Evolutionary conservation across 2,329 filamentous ascomycete species (phyloP).

Genomic region (Didymellaceae sp.): DNA sequence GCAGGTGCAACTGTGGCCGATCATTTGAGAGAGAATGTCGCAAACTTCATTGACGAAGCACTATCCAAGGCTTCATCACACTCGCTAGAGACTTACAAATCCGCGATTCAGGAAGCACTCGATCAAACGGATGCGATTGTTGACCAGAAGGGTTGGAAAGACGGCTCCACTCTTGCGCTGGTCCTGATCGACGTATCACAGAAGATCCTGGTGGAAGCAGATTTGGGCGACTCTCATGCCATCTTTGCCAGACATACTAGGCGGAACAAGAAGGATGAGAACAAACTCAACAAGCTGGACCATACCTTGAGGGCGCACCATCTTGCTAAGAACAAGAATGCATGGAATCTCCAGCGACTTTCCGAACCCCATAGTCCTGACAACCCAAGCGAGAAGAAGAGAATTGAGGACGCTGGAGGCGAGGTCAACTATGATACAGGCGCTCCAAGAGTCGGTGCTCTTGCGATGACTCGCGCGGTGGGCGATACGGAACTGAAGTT

Average conservation of each 20-base stretch:
- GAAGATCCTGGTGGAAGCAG: slow-evolving; percentile 29
- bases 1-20: slow-evolving; percentile 27
- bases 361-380: slow-evolving; percentile 31
- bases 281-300: slow-evolving; percentile 12
- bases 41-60: slow-evolving; percentile 27
- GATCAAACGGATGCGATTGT: slow-evolving; percentile 27
- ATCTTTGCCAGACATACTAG: slow-evolving; percentile 21
- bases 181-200: slow-evolving; percentile 31
- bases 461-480: slow-evolving; percentile 34
- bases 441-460: slow-evolving; percentile 27
- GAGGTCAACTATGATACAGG: slow-evolving; percentile 32
- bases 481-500: slow-evolving; percentile 34
- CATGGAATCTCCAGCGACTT: slow-evolving; percentile 27
- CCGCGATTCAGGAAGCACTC: slow-evolving; percentile 32
- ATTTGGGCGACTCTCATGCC: slow-evolving; percentile 34
- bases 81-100: slow-evolving; percentile 27
- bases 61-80: slow-evolving; percentile 21
- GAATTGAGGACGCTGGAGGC: slow-evolving; percentile 33
- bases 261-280: slow-evolving; percentile 12
- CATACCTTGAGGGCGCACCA: slow-evolving; percentile 12
- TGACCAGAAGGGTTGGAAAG: slow-evolving; percentile 24
- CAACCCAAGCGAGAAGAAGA: slow-evolving; percentile 25
- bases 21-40: slow-evolving; percentile 24
- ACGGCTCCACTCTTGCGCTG: slow-evolving; percentile 34
- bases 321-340: slow-evolving; percentile 16